These are phyloP conservation scores for Mucor velutinosus DNA, from an alignment of 371 early-diverging fungal genomes.

Conservation along the genomic window DNA sequence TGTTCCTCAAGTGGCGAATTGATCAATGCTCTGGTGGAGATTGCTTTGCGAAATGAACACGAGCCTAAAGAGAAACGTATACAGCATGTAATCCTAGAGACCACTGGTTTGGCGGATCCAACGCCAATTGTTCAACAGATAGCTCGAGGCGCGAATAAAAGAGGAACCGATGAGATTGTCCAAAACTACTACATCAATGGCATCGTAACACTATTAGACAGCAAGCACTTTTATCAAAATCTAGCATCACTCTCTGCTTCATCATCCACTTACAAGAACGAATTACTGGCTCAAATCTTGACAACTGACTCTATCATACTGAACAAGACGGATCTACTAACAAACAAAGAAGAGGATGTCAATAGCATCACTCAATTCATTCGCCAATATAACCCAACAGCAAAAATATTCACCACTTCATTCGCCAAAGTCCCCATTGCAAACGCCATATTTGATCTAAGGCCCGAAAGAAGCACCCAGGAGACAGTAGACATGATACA, in stretches of 20 bases:
- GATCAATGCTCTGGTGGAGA: slow-evolving; percentile 32
- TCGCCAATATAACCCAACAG: slow-evolving; percentile 21
- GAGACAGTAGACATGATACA: background rate
- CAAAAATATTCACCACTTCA: slow-evolving; percentile 14
- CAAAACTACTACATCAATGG: slow-evolving; percentile 36
- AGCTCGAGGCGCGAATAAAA: slow-evolving; percentile 21
- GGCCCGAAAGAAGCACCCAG: background rate
- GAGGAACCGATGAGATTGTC: slow-evolving; percentile 34
- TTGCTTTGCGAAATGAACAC: slow-evolving; percentile 25
- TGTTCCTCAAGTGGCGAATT: slow-evolving; percentile 42
- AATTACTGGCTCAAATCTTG: slow-evolving; percentile 36
- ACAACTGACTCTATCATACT: slow-evolving; percentile 35
- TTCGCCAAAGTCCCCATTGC: slow-evolving; percentile 22
- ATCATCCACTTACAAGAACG: slow-evolving; percentile 32
- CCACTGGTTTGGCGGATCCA: slow-evolving; percentile 42
- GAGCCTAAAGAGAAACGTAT: slow-evolving; percentile 14
- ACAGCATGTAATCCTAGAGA: slow-evolving; percentile 34
- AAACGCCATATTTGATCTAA: slow-evolving; percentile 21
- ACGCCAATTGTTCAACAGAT: slow-evolving; percentile 31
- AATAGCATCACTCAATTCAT: slow-evolving; percentile 15
- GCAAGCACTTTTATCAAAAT: slow-evolving; percentile 24
- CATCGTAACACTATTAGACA: slow-evolving; percentile 36
- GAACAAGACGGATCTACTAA: slow-evolving; percentile 40
- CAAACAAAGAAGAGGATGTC: background rate
- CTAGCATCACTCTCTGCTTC: background rate